Evolutionary conservation across 2,329 filamentous ascomycete species (phyloP).

Genomic region (Leptosphaerulina australis): DNA sequence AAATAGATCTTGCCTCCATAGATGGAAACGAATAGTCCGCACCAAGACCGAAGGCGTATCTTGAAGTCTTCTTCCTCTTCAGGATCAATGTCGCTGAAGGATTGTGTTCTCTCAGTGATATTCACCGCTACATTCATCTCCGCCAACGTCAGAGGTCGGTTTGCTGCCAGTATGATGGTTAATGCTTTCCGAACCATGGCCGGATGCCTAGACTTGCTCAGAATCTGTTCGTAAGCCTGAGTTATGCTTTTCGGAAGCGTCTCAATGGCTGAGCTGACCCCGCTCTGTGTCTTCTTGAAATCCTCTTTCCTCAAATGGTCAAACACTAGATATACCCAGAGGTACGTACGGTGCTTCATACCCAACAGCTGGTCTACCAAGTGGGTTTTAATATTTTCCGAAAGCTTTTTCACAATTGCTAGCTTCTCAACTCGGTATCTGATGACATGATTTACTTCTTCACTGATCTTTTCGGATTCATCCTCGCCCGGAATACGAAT

Average conservation of each 20-base stretch:
- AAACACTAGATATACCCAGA: not conserved
- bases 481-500: not conserved
- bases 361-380: not conserved
- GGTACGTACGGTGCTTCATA: not conserved
- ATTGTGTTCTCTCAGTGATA: constrained; percentile 1
- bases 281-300: not conserved
- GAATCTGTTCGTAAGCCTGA: not conserved
- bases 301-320: not conserved
- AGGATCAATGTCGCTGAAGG: constrained; percentile 17
- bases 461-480: not conserved
- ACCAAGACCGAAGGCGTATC: constrained; percentile 20
- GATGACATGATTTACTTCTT: not conserved
- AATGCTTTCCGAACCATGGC: too few relatives aligned
- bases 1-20: constrained; percentile 20
- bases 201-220: not conserved
- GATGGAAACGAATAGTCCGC: constrained; percentile 23
- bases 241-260: too few relatives aligned
- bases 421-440: not conserved
- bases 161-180: not conserved
- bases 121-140: not conserved
- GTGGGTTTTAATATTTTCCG: not conserved
- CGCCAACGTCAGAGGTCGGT: not conserved
- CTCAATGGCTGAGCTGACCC: too few relatives aligned
- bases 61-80: constrained; percentile 23
- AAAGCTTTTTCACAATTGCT: not conserved